These are phyloP conservation scores for Trichoderma gamsii DNA, from an alignment of 495 filamentous ascomycete genomes.

Conservation along the genomic window DNA sequence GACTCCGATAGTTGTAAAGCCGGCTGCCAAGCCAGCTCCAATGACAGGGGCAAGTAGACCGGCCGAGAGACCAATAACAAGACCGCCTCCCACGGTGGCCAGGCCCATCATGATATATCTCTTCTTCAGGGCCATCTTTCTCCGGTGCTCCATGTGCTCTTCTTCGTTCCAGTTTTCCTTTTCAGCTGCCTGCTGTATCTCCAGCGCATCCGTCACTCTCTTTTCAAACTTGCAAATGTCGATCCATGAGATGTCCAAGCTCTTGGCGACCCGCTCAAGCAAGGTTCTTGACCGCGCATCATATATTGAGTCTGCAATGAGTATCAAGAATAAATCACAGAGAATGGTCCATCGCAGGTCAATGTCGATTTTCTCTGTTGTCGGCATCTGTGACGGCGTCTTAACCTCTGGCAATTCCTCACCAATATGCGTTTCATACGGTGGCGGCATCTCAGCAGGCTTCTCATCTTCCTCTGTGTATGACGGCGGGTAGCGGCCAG, in stretches of 20 bases:
- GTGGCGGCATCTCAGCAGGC: constrained; percentile 53
- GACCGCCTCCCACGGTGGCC: constrained; percentile 88
- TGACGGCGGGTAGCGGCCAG: background rate
- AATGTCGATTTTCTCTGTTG: constrained; percentile 80
- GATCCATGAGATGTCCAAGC: constrained; percentile 77
- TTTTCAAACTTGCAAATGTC: constrained; percentile 97
- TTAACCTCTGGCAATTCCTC: constrained; percentile 66
- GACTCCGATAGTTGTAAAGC: constrained; percentile 91
- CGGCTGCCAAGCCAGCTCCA: constrained; percentile 87
- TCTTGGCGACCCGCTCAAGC: constrained; percentile 74
- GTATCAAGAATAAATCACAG: constrained; percentile 89
- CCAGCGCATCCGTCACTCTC: constrained; percentile 90
- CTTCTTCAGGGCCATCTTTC: constrained; percentile 70
- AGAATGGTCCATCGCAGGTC: constrained; percentile 96
- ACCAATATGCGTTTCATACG: constrained; percentile 64
- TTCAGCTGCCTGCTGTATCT: constrained; percentile 89
- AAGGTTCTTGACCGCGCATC: constrained; percentile 82
- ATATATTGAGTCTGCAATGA: constrained; percentile 92
- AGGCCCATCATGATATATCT: constrained; percentile 94
- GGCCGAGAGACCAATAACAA: constrained; percentile 94
- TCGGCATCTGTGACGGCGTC: constrained; percentile 73
- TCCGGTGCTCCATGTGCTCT: constrained; percentile 83
- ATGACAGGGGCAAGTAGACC: constrained; percentile 91
- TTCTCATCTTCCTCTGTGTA: constrained; percentile 28
- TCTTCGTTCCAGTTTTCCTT: constrained; percentile 98